These are phyloP conservation scores for Schizophyllum amplum DNA, from an alignment of 1,284 basidiomycete genomes.

Conservation along the genomic window DNA sequence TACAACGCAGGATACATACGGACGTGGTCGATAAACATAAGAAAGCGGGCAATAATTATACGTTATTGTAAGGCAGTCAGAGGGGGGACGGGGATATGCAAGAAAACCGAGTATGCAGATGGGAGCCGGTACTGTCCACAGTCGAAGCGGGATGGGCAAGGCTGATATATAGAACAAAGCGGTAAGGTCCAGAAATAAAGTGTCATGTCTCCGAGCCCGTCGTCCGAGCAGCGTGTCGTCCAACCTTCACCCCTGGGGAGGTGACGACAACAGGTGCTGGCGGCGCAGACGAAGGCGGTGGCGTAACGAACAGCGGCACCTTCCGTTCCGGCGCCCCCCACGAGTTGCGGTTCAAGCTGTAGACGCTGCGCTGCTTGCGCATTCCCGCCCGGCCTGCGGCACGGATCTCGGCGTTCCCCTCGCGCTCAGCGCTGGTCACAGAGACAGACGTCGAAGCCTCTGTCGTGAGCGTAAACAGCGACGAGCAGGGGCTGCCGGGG, in stretches of 20 bases:
- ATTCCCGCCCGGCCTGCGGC: neutral
- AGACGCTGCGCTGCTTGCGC: neutral
- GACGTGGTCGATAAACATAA: neutral
- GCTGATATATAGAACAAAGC: neutral
- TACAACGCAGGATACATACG: neutral
- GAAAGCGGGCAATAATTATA: neutral
- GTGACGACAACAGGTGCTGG: neutral
- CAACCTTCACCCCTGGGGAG: too few relatives aligned
- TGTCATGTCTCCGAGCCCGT: too few relatives aligned
- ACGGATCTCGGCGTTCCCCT: neutral
- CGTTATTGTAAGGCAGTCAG: neutral
- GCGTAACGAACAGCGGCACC: neutral
- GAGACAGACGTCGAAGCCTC: constrained; percentile 19
- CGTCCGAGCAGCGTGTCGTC: too few relatives aligned
- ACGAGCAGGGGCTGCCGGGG: constrained; percentile 16
- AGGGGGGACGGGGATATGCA: neutral
- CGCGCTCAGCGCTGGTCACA: constrained; percentile 6
- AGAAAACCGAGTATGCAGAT: neutral
- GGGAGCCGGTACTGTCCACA: neutral
- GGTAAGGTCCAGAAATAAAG: neutral
- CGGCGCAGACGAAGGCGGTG: neutral
- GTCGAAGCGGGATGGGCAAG: neutral
- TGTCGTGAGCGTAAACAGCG: constrained; percentile 25
- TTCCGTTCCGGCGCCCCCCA: neutral
- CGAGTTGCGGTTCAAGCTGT: neutral